Percentiles rank a stretch among this genome's conserved stretches.
These are phyloP conservation scores for Diplosphaera chodatii DNA, from an alignment of 139 green algal genomes.

Conservation along the genomic window DNA sequence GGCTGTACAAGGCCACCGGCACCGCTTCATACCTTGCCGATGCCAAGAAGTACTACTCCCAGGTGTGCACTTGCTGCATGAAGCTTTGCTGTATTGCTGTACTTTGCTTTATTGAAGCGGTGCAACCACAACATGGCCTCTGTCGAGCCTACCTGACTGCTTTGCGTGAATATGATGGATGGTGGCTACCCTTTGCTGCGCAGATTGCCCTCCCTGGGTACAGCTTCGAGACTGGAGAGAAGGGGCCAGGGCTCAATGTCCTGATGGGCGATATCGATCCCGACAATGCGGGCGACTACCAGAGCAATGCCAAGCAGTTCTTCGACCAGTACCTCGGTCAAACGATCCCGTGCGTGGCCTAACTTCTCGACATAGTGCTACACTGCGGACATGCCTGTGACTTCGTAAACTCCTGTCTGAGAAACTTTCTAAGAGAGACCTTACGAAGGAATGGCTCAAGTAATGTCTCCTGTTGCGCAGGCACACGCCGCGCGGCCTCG, in stretches of 20 bases:
- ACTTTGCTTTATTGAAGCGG: too few relatives aligned
- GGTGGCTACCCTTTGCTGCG: not conserved
- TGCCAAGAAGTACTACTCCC: not conserved
- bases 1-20: conserved; percentile 53
- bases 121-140: too few relatives aligned
- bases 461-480: conserved; percentile 1
- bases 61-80: too few relatives aligned
- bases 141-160: too few relatives aligned
- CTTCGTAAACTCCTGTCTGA: too few relatives aligned
- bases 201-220: not conserved
- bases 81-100: too few relatives aligned
- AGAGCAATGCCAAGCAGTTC: conserved; percentile 9
- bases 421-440: too few relatives aligned
- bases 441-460: too few relatives aligned
- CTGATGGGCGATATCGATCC: not conserved
- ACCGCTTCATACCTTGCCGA: not conserved
- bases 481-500: conserved; percentile 18
- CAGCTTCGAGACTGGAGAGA: conserved; percentile 11
- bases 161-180: too few relatives aligned
- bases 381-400: too few relatives aligned
- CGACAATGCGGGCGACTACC: not conserved
- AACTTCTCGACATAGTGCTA: too few relatives aligned
- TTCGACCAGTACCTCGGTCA: conserved; percentile 15
- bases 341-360: not conserved
- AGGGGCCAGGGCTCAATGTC: not conserved